Conservation (phyloP, 108 stramenopile species). For the Fragilaria radians region DNA sequence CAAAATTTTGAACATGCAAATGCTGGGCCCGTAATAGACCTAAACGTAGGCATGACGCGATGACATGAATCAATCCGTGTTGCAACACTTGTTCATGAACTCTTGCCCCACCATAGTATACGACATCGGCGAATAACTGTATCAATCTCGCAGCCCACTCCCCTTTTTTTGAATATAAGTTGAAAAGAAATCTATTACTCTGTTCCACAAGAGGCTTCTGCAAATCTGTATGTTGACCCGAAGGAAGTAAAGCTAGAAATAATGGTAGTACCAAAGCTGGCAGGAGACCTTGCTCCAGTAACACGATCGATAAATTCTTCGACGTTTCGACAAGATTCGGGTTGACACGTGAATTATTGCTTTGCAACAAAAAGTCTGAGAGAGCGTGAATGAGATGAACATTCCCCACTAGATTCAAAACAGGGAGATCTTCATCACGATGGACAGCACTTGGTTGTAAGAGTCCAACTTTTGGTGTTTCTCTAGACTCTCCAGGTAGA, state of each 20-base stretch:
- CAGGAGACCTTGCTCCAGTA: slow-evolving; percentile 29
- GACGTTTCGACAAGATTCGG: slow-evolving; percentile 17
- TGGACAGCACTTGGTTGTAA: slow-evolving; percentile 47
- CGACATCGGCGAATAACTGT: slow-evolving; percentile 33
- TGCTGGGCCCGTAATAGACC: slow-evolving; percentile 54
- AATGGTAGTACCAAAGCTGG: slow-evolving; percentile 53
- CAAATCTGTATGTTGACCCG: slow-evolving; percentile 39
- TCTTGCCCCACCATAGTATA: slow-evolving; percentile 58
- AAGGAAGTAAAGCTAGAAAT: slow-evolving; percentile 59
- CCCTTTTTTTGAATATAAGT: slow-evolving; percentile 45
- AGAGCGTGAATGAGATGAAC: slow-evolving; percentile 35
- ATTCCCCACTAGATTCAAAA: slow-evolving; percentile 36
- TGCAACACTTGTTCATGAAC: slow-evolving; percentile 75
- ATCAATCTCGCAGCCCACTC: slow-evolving; percentile 47
- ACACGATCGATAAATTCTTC: slow-evolving; percentile 23
- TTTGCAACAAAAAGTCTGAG: slow-evolving; percentile 28
- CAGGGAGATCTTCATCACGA: slow-evolving; percentile 8
- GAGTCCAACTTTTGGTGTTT: slow-evolving; percentile 74
- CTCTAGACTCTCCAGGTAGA: slow-evolving; percentile 49
- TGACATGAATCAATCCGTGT: slow-evolving; percentile 56
- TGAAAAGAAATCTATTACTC: slow-evolving; percentile 51
- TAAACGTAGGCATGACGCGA: slow-evolving; percentile 49
- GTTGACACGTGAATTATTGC: slow-evolving; percentile 21
- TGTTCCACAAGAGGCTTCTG: slow-evolving; percentile 38
- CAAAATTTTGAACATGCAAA: slow-evolving; percentile 16